Evolutionary conservation across 2,329 filamentous ascomycete genomes (phyloP), one percentile per base, ranked within the genome.

Genomic region (Stagonosporopsis chrysanthemi): DNA sequence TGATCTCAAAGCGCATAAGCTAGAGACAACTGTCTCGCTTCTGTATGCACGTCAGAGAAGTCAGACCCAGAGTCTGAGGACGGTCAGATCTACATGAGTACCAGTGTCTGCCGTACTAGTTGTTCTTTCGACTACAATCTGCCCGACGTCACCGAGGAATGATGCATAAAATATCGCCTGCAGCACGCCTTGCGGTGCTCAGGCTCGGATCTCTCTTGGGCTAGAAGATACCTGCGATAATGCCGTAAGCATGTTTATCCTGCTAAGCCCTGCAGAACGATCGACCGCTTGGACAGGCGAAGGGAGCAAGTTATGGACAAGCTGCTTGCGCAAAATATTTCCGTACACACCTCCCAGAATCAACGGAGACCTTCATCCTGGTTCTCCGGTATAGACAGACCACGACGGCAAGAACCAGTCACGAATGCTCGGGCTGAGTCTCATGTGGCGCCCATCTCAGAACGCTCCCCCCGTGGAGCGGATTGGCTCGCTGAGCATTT

Each of bases 21-120:
- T 29, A 48, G 35, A 43, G 38, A 49, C 49, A 50, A 22, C 39
- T 52, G 49, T 43, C 42, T 60, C 19, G 17, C 31, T 33, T 40
- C 26, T 36, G 14, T 35, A 65, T 64, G 65, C 59, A 64, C 35
- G 59, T 66, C 53, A 67, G 56, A 61, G 41, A 51, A 26, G 33
- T 40, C 55, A 39, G 36, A 24, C 35, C 42, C 53, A 8, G 41
- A 19, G 31, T 39, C 35, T 59, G 40, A 44, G 31, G 38, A 43
- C 47, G 56, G 52, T 52, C 58, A 61, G 52, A 33, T 19, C 38
- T 38, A 51, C 50, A 38, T 8, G 35, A 35, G 8, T 36, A 35
- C 39, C 29, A 5, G 7, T 8, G 24, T 38, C 31, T 7, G 35
- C 46, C 29, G 11, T 22, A 36, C 17, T 15, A 15, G 19, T 42